phyloP scores from a whole-genome alignment of 768 basidiomycete genomes.

The Arthromyces matolae region DNA sequence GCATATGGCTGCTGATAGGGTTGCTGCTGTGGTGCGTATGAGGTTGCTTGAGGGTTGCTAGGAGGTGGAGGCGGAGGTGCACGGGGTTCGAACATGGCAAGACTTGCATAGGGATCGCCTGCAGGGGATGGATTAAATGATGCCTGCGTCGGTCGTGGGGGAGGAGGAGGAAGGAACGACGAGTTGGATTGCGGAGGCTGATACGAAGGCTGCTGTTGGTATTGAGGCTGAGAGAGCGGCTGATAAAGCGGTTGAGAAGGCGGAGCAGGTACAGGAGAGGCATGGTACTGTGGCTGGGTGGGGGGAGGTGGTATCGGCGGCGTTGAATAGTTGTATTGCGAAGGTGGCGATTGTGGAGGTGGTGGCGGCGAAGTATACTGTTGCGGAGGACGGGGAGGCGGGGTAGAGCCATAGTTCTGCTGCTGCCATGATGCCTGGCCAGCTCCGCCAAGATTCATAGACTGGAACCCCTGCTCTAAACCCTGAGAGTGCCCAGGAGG shows the following conservation, averaged over 20 bases:
- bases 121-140: slow-evolving; percentile 21
- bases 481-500: slow-evolving; percentile 38
- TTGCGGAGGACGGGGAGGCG: slow-evolving; percentile 19
- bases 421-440: slow-evolving; percentile 10
- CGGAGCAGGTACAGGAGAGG: slow-evolving; percentile 12
- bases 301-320: slow-evolving; percentile 20
- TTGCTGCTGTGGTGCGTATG: slow-evolving; percentile 11
- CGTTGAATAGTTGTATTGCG: slow-evolving; percentile 15
- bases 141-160: slow-evolving; percentile 23
- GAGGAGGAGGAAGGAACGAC: slow-evolving; percentile 31
- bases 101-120: slow-evolving; percentile 36
- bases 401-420: slow-evolving; percentile 14
- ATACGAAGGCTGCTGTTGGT: slow-evolving; percentile 14
- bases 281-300: slow-evolving; percentile 17
- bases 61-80: slow-evolving; percentile 3
- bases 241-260: slow-evolving; percentile 17
- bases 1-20: slow-evolving; percentile 14
- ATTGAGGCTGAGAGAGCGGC: slow-evolving; percentile 19
- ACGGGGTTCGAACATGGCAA: slow-evolving; percentile 29
- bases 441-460: slow-evolving; percentile 15
- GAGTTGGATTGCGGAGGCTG: not conserved
- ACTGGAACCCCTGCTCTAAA: slow-evolving; percentile 9
- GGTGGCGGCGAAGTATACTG: slow-evolving; percentile 12
- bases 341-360: slow-evolving; percentile 10
- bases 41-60: not conserved